Base-by-base conservation (phyloP, 2,329 filamentous ascomycete species). In the Microdochium bolleyi region DNA sequence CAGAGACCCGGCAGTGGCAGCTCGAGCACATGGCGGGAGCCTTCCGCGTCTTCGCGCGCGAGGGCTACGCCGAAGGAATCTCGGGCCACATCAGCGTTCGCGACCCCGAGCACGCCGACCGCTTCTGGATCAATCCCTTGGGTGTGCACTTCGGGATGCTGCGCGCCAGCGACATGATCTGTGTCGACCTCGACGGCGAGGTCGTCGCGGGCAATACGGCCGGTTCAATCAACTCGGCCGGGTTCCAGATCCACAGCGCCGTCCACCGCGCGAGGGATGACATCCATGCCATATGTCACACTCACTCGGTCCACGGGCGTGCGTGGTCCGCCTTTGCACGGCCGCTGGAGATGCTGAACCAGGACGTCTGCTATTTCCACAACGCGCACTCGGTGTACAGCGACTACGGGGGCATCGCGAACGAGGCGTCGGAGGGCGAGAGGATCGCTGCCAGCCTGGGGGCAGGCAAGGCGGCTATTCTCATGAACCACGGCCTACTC, bases 401-500 rank as follows among this genome's bases (percentile, higher is more conserved):
- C 2, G 75, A 80, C 9, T 85, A 82, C 58, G 77, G 81, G 10
- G 83, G 83, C 14, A 75, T 85, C 1, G 82, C 86, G 1, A 71
- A 86, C 21, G 76, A 73, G 2, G 73, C 72, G 48, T 80, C 80
- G 51, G 83, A 87, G 64, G 82, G 82, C 0, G 62, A 73, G 32
- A 70, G 75, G 10, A 75, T 87, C 52, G 80, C 82, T 0, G 68
- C 68, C 13, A 77, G 82, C 0, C 67, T 87, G 1, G 83, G 83
- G 0, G 63, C 71, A 0, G 75, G 74, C 30, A 82, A 70, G 60
- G 80, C 73, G 2, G 70, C 79, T 59, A 82, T 86, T 25, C 67
- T 87, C 25, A 70, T 79, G 54, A 87, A 87, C 58, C 83, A 87
- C 62, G 83, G 83, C 0, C 66, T 87, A 11, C 63, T 86, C 49